Base-by-base conservation (phyloP, 2,329 filamentous ascomycete species). In the Trichoderma semiorbis region DNA sequence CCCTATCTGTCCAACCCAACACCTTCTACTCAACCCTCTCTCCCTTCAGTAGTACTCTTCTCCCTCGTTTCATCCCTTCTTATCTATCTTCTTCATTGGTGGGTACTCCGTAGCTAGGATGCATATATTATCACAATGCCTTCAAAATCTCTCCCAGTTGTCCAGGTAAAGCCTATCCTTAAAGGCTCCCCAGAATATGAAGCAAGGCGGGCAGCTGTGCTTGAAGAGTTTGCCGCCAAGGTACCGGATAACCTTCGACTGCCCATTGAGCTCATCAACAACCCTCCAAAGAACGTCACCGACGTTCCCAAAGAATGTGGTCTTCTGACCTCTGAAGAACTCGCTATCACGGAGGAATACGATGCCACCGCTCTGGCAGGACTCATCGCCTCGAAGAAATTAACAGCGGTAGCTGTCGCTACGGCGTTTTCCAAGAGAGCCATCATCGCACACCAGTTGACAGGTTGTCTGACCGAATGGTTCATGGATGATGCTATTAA, bases 371-470 rank as follows among this genome's bases (percentile, higher is more conserved):
- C 75, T 2, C 79, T 87, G 6, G 81, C 83, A 0, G 78, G 77
- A 32, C 81, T 80, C 11, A 82, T 86, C 10, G 80, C 80, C 0
- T 72, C 73, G 2, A 75, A 75, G 10, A 78, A 79, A 28, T 77
- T 83, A 55, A 81, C 80, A 3, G 78, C 83, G 2, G 80, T 82
- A 2, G 78, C 78, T 7, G 85, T 85, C 0, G 79, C 80, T 1
- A 79, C 77, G 14, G 88, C 87, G 0, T 91, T 87, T 75, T 84
- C 83, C 73, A 87, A 88, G 76, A 76, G 84, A 7, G 84, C 85
- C 3, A 83, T 83, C 1, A 80, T 87, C 7, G 87, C 88, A 0
- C 88, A 91, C 70, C 89, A 91, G 76, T 79, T 89, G 24, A 86
- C 83, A 21, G 80, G 80, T 58, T 88, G 86, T 61, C 76, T 88